Evolutionary conservation across 108 stramenopile genomes (phyloP), one percentile per base, ranked within the genome.

Genomic region (Pseudonitzschia delicatissima): DNA sequence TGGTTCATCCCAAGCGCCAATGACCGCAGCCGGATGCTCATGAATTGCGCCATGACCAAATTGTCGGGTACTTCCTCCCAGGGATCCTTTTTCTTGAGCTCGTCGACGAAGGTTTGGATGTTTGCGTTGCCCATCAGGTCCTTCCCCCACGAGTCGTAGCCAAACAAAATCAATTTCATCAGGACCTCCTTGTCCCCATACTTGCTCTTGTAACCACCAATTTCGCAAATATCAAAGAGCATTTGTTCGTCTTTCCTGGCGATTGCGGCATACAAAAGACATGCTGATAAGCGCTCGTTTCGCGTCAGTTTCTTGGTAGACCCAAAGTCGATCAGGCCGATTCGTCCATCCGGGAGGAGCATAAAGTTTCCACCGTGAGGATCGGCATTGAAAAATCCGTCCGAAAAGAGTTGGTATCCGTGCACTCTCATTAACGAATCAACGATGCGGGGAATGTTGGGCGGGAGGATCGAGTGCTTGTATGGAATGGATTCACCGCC

Each of bases 301-400:
- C 59, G 26, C 4, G 59, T 42, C 53, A 77, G 37, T 5, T 65
- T 63, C 55, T 77, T 77, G 26, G 69, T 70, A 0, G 76, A 42
- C 51, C 85, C 92, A 74, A 86, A 93, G 72, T 93, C 92, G 31
- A 93, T 74, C 48, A 93, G 72, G 31, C 86, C 88, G 12, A 93
- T 74, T 40, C 79, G 33, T 23, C 85, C 85, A 67, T 84, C 83
- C 27, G 83, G 79, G 40, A 87, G 66, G 26, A 93, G 65, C 50
- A 93, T 70, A 57, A 93, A 81, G 65, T 93, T 93, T 11, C 91
- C 91, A 36, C 80, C 80, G 28, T 61, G 26, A 3, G 72, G 72
- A 58, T 73, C 72, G 33, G 64, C 88, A 68, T 94, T 91, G 63
- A 87, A 90, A 2, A 84, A 69, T 1, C 88, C 82, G 32, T 74